Evolutionary conservation across 2,329 filamentous ascomycete species (phyloP).

Genomic region (Lachnellula willkommii): DNA sequence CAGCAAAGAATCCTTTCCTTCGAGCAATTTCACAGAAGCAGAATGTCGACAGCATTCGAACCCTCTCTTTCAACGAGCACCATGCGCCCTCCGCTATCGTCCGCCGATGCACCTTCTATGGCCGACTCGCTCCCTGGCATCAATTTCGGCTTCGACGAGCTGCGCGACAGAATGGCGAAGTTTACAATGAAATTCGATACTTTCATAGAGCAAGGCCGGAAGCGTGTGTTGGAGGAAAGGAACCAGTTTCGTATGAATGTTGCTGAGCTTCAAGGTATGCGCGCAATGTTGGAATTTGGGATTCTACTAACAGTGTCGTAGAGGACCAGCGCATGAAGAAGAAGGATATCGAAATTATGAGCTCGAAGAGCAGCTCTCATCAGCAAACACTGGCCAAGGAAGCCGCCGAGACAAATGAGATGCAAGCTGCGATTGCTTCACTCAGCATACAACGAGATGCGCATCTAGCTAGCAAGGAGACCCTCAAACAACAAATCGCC

Average conservation of each 20-base stretch:
- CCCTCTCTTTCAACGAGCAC: slow-evolving; percentile 62
- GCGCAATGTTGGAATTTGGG: neutral
- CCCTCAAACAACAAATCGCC: slow-evolving; percentile 55
- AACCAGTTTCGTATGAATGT: slow-evolving; percentile 91
- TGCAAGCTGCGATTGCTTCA: slow-evolving; percentile 56
- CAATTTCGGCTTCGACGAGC: slow-evolving; percentile 92
- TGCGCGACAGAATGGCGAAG: slow-evolving; percentile 90
- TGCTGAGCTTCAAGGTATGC: slow-evolving; percentile 78
- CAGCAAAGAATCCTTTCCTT: neutral
- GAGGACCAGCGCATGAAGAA: slow-evolving; percentile 90
- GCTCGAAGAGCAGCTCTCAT: slow-evolving; percentile 64
- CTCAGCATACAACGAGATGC: slow-evolving; percentile 56
- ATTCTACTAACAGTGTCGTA: slow-evolving; percentile 35
- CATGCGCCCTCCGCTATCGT: slow-evolving; percentile 41
- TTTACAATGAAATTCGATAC: slow-evolving; percentile 88
- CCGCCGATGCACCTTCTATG: slow-evolving; percentile 58
- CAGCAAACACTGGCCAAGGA: slow-evolving; percentile 73
- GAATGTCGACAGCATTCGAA: slow-evolving; percentile 61
- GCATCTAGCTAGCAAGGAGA: slow-evolving; percentile 52
- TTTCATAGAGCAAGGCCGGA: slow-evolving; percentile 87
- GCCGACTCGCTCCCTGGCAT: slow-evolving; percentile 78
- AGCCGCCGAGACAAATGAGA: slow-evolving; percentile 69
- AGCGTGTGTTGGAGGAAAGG: slow-evolving; percentile 83
- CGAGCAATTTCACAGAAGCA: neutral
- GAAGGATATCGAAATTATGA: slow-evolving; percentile 77